Evolutionary conservation across 257 asterid species (phyloP).

Genomic region (Fraxinus excelsior): DNA sequence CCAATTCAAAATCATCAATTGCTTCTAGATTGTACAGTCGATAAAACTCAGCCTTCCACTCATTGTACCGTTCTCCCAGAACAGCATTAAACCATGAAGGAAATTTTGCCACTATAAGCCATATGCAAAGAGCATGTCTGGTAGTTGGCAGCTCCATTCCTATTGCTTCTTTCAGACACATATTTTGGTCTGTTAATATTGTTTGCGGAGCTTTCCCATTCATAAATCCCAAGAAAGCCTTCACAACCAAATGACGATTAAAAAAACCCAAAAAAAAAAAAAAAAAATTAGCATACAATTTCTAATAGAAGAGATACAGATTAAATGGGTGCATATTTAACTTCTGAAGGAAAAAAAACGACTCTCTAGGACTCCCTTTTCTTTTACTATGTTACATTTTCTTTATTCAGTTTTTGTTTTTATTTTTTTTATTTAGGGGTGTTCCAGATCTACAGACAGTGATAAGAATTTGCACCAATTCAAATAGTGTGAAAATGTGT

Average conservation of each 20-base stretch:
- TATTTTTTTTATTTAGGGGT: not conserved
- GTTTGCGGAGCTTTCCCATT: constrained; percentile 96
- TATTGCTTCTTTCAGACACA: constrained; percentile 90
- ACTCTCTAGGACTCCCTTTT: not conserved
- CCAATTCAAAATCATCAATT: constrained; percentile 79
- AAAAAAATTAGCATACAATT: constrained; percentile 24
- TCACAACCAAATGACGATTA: constrained; percentile 26
- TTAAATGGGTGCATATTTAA: not conserved
- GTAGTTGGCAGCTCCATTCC: constrained; percentile 82
- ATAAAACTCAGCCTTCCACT: constrained; percentile 91
- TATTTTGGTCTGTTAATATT: constrained; percentile 86
- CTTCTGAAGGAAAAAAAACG: not conserved
- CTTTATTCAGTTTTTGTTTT: not conserved
- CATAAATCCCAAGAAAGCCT: constrained; percentile 89
- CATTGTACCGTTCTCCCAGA: constrained; percentile 89
- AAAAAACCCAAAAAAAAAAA: constrained; percentile 19
- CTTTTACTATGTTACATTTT: not conserved
- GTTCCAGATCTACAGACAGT: not conserved
- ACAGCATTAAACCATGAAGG: constrained; percentile 99
- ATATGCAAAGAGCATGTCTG: constrained; percentile 94
- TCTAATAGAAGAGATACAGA: not conserved
- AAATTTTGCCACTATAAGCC: constrained; percentile 88
- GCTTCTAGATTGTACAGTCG: constrained; percentile 82
- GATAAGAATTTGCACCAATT: not conserved
- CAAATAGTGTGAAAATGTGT: not conserved